Percentiles rank a stretch among this genome's conserved stretches.
These are phyloP conservation scores for Calonectria montana DNA, from an alignment of 2,329 filamentous ascomycete genomes.

Conservation along the genomic window DNA sequence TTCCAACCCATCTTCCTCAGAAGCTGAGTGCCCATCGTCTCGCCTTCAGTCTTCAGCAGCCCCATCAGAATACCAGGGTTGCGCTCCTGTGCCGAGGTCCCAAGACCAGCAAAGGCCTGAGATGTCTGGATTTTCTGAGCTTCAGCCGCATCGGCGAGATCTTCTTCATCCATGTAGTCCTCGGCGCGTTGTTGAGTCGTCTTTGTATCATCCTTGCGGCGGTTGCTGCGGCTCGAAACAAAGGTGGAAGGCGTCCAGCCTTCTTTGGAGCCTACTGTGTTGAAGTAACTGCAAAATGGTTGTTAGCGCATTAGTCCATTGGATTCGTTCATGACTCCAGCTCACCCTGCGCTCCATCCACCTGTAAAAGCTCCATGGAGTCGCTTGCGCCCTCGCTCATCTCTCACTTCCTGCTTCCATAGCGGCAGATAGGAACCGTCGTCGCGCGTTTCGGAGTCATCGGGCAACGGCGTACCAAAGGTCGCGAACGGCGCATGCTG, in stretches of 20 bases:
- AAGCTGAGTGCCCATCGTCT: conserved; percentile 88
- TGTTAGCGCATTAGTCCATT: conserved; percentile 21
- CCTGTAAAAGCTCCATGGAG: conserved; percentile 97
- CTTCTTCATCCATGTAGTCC: conserved; percentile 99
- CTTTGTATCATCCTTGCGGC: conserved; percentile 72
- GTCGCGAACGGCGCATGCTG: conserved; percentile 78
- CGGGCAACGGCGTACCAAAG: conserved; percentile 87
- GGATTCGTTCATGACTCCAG: background rate
- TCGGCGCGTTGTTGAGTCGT: conserved; percentile 76
- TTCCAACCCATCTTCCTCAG: conserved; percentile 96
- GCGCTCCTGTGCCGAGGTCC: conserved; percentile 70
- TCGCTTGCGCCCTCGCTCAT: conserved; percentile 89
- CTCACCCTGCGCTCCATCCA: conserved; percentile 94
- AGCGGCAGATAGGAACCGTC: conserved; percentile 92
- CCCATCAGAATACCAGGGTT: conserved; percentile 72
- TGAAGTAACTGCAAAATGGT: conserved; percentile 79
- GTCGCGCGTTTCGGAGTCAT: conserved; percentile 82
- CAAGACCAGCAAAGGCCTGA: conserved; percentile 80
- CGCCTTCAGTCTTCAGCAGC: conserved; percentile 77
- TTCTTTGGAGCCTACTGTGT: conserved; percentile 97
- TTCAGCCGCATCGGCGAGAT: conserved; percentile 87
- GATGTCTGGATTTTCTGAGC: conserved; percentile 79
- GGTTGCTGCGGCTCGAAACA: conserved; percentile 86
- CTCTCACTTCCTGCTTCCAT: conserved; percentile 98
- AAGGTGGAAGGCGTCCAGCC: conserved; percentile 96